Evolutionary conservation across 306 rosid genomes (phyloP), one percentile per base, ranked within the genome.

Genomic region (Dryas octopetala): DNA sequence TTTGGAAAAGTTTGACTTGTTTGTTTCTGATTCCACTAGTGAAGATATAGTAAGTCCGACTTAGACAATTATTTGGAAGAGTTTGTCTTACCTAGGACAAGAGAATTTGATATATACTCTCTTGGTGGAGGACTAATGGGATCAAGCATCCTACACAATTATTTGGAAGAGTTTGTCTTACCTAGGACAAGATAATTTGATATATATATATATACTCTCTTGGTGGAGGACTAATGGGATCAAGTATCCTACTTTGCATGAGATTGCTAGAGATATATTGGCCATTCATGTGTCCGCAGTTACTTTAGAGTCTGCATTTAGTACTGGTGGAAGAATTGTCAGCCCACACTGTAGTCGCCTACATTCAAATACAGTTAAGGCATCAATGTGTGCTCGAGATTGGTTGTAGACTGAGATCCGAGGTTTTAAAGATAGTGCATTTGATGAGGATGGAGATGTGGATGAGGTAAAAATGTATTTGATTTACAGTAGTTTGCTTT

Each of bases 221-320:
- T 69, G 74, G 61, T 69, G 74, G 74, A 26, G 13, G 13, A 6
- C 19, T 6, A 52, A 69, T 51, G 46, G 61, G 1, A 14, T 26
- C 10, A 69, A 52, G 5, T 69, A 69, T 28, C 48, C 7, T 26
- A 69, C 17, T 1, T 54, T 14, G 23, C 17, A 50, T 4, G 3
- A 32, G 3, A 51, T 69, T 69, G 74, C 61, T 6, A 69, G 61
- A 14, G 74, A 69, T 52, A 10, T 69, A 13, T 69, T 69, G 15
- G 60, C 28, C 9, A 40, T 69, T 50, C 46, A 8, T 5, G 47
- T 69, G 6, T 13, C 62, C 0, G 50, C 0, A 6, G 46, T 50
- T 49, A 17, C 74, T 50, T 69, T 23, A 0, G 13, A 69, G 15
- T 41, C 69, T 41, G 28, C 23, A 23, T 23, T 23, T 23, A 23